phyloP scores from a whole-genome alignment of 768 basidiomycete genomes.

The Boletus vermiculosoides region DNA sequence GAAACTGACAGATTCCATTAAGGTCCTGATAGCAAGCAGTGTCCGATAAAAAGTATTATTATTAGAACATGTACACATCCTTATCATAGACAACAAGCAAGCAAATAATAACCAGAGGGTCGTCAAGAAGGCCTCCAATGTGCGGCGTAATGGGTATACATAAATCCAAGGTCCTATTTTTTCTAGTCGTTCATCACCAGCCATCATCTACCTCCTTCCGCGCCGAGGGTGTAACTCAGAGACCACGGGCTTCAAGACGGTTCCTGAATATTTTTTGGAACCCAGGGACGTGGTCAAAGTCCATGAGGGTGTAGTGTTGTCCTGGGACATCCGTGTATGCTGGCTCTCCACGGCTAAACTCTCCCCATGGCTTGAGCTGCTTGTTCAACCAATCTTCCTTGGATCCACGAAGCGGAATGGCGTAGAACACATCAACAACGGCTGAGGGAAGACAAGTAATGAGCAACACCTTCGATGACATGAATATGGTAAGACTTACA shows the following conservation, averaged over 20 bases:
- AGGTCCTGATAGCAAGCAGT: too few species aligned
- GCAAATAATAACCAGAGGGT: not conserved
- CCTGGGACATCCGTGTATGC: conserved; percentile 20
- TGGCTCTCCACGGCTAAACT: conserved; percentile 15
- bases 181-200: too few species aligned
- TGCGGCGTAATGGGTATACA: not conserved
- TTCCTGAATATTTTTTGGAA: conserved; percentile 28
- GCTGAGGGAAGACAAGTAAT: conserved; percentile 1
- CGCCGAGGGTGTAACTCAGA: not conserved
- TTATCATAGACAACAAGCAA: not conserved
- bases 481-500: conserved; percentile 7
- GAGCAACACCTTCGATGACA: not conserved
- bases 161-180: not conserved
- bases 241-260: conserved; percentile 23
- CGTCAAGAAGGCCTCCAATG: not conserved
- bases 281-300: conserved; percentile 24
- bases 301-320: conserved; percentile 26
- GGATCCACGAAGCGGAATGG: conserved; percentile 14
- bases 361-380: conserved; percentile 19
- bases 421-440: conserved; percentile 18
- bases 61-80: not conserved
- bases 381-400: conserved; percentile 25
- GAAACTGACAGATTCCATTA: too few species aligned
- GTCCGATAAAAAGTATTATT: too few species aligned
- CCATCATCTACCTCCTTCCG: not conserved